These are phyloP conservation scores for Plantago major DNA, from an alignment of 257 asterid species.

Conservation along the genomic window DNA sequence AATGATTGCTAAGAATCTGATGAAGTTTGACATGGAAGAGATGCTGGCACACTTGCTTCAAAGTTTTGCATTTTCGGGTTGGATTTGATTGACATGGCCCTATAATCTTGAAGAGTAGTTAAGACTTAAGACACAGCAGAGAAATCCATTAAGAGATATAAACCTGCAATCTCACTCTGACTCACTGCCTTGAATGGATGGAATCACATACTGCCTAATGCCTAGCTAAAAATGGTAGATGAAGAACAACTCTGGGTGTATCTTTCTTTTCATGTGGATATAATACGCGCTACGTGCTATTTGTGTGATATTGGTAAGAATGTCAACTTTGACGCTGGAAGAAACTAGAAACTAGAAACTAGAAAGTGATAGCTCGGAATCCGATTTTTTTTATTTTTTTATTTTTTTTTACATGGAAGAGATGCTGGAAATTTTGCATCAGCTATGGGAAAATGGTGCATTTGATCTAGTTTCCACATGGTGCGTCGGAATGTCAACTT, in stretches of 20 bases:
- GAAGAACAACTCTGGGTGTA: too few species aligned
- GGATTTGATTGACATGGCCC: constrained; percentile 4
- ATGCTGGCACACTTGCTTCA: neutral
- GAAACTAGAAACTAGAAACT: neutral
- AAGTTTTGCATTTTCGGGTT: neutral
- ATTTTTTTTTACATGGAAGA: too few species aligned
- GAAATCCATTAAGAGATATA: neutral
- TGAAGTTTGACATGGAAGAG: neutral
- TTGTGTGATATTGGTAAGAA: neutral
- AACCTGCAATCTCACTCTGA: too few species aligned
- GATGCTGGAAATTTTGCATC: too few species aligned
- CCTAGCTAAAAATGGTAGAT: too few species aligned
- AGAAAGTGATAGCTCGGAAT: neutral
- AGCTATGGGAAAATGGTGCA: too few species aligned
- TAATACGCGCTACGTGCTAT: neutral
- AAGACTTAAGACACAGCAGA: neutral
- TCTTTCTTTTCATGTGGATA: neutral
- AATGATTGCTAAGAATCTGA: constrained; percentile 17
- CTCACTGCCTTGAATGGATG: too few species aligned
- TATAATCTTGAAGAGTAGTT: too few species aligned
- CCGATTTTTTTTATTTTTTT: too few species aligned
- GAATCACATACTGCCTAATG: neutral
- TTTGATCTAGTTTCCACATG: too few species aligned
- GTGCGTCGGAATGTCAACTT: too few species aligned
- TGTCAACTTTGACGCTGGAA: neutral